Evolutionary conservation across 2,329 filamentous ascomycete species (phyloP).

Genomic region (Endoconidiophora laricicola): DNA sequence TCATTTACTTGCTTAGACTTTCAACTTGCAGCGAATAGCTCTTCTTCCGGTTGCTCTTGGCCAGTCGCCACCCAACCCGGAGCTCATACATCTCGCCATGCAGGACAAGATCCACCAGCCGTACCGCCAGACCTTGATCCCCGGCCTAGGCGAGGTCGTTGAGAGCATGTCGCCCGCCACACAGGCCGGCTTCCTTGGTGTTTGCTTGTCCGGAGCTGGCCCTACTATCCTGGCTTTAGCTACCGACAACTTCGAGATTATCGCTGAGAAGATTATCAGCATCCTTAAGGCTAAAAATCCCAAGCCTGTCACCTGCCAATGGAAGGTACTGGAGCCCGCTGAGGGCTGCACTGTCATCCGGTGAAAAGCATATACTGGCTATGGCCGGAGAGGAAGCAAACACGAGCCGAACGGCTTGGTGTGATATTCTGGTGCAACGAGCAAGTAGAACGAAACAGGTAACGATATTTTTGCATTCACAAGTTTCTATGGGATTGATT

Average conservation of each 20-base stretch:
- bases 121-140: conserved; percentile 81
- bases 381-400: background rate
- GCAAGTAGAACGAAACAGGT: background rate
- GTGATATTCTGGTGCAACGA: background rate
- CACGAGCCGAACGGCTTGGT: background rate
- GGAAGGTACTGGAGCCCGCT: conserved; percentile 78
- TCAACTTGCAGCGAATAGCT: conserved; percentile 89
- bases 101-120: conserved; percentile 97
- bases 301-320: conserved; percentile 52
- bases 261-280: conserved; percentile 62
- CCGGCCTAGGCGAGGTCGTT: conserved; percentile 78
- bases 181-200: conserved; percentile 77
- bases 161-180: conserved; percentile 76
- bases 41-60: conserved; percentile 79
- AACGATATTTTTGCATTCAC: background rate
- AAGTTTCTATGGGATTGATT: too few species aligned
- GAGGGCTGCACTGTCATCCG: conserved; percentile 43
- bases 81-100: conserved; percentile 95
- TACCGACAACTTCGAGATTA: conserved; percentile 74
- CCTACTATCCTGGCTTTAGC: conserved; percentile 89
- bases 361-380: conserved; percentile 14
- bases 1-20: conserved; percentile 36
- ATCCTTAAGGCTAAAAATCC: conserved; percentile 47
- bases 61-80: conserved; percentile 74
- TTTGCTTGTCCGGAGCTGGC: conserved; percentile 86